These are phyloP conservation scores for Pseudofabraea citricarpa DNA, from an alignment of 2,329 filamentous ascomycete genomes.

Conservation along the genomic window DNA sequence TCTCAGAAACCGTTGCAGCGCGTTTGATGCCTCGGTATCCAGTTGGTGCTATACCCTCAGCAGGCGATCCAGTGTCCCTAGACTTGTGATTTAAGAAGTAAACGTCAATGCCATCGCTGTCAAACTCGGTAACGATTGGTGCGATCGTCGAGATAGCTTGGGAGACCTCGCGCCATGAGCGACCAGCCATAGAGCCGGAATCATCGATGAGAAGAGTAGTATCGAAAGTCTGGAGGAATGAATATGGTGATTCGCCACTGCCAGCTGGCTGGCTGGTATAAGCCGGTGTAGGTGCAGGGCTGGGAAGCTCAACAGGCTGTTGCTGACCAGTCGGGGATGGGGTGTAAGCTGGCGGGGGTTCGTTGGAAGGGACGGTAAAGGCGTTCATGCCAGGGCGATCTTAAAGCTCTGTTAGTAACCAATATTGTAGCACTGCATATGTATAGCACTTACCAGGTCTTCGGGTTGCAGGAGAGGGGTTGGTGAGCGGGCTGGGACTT, in stretches of 20 bases:
- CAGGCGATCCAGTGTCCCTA: constrained; percentile 28
- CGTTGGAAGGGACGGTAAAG: constrained; percentile 24
- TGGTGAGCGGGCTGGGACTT: constrained; percentile 8
- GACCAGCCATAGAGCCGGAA: constrained; percentile 77
- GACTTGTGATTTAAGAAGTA: constrained; percentile 77
- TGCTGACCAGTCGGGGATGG: constrained; percentile 14
- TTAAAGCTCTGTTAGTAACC: too few species aligned
- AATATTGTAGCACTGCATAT: background rate
- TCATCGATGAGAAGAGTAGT: constrained; percentile 91
- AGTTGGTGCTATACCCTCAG: constrained; percentile 34
- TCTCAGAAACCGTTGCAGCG: constrained; percentile 51
- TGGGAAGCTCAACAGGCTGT: constrained; percentile 12
- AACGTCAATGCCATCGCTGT: constrained; percentile 82
- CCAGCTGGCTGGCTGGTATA: constrained; percentile 22
- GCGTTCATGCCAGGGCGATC: constrained; percentile 25
- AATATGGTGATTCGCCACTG: constrained; percentile 59
- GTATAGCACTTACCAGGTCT: constrained; percentile 10
- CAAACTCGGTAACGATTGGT: constrained; percentile 75
- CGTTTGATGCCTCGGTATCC: constrained; percentile 63
- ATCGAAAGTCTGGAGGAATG: constrained; percentile 76
- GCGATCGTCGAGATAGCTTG: constrained; percentile 68
- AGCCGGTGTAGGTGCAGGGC: constrained; percentile 27
- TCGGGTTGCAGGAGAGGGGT: constrained; percentile 21
- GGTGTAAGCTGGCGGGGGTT: constrained; percentile 27
- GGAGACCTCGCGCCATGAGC: constrained; percentile 71